Evolutionary conservation across 768 basidiomycete genomes (phyloP), one percentile per base, ranked within the genome.

Genomic region (Leccinum olivaceopallidum): DNA sequence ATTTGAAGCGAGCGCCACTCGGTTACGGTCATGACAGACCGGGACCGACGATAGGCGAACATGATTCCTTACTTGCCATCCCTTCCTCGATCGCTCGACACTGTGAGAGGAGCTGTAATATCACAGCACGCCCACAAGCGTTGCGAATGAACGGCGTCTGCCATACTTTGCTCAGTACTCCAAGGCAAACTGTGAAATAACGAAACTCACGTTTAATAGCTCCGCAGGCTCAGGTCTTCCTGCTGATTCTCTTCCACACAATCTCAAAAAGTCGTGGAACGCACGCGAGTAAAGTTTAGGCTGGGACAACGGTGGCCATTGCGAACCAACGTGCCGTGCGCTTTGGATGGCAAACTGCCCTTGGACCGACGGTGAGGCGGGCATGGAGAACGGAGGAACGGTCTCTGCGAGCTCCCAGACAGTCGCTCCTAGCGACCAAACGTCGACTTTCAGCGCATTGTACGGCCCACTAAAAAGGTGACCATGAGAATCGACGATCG

Each of bases 391-490:
- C 0, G 91, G 91, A 5, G 91, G 91, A 55, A 83, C 79, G 6
- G 85, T 83, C 68, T 93, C 82, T 1, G 88, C 88, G 74, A 89
- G 81, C 69, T 93, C 91, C 91, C 91, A 92, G 0, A 90, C 81
- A 0, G 91, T 93, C 0, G 91, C 91, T 2, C 91, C 91, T 6
- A 92, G 77, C 0, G 90, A 91, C 90, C 90, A 93, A 0, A 88
- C 78, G 61, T 93, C 91, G 51, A 91, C 84, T 70, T 87, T 87
- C 48, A 91, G 80, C 1, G 85, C 83, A 66, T 93, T 80, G 66
- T 93, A 92, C 0, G 85, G 77, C 12, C 87, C 86, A 55, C 87
- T 89, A 48, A 34, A 22, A 24, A 59, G 39, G 59, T 18, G 26
- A 56, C 54, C 14, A 55, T 70, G 10, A 67, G 63, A 50, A 49